These are phyloP conservation scores for Solanum bulbocastanum DNA, from an alignment of 257 asterid species.

Conservation along the genomic window DNA sequence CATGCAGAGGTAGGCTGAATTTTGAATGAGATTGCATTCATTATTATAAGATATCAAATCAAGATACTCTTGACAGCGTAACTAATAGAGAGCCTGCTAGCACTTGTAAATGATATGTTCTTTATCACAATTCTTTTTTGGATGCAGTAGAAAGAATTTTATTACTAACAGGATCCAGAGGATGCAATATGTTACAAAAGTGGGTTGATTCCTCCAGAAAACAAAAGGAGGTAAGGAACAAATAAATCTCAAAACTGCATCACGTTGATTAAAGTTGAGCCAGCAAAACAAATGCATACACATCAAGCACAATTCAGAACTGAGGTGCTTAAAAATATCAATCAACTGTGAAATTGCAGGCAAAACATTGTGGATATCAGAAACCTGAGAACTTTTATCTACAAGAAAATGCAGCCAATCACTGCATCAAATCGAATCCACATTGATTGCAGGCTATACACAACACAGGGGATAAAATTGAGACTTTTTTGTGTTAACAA, in stretches of 20 bases:
- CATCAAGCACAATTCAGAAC: neutral
- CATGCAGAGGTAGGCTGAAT: neutral
- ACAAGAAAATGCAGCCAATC: neutral
- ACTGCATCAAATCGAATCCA: neutral
- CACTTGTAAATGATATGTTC: neutral
- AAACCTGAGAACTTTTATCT: neutral
- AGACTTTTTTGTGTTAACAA: neutral
- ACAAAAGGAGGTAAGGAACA: neutral
- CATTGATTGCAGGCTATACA: neutral
- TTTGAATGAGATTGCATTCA: neutral
- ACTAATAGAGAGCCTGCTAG: neutral
- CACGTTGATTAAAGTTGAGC: neutral
- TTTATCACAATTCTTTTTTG: neutral
- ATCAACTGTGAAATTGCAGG: neutral
- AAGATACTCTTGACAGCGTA: neutral
- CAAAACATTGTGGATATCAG: neutral
- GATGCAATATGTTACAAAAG: neutral
- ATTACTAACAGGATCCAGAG: neutral
- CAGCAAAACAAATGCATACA: neutral
- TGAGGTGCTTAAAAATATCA: neutral
- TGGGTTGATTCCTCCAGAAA: neutral
- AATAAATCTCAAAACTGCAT: neutral
- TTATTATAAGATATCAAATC: neutral
- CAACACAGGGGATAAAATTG: neutral
- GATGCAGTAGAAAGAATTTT: neutral